These are phyloP conservation scores for Neurospora africana DNA, from an alignment of 495 filamentous ascomycete genomes.

Conservation along the genomic window DNA sequence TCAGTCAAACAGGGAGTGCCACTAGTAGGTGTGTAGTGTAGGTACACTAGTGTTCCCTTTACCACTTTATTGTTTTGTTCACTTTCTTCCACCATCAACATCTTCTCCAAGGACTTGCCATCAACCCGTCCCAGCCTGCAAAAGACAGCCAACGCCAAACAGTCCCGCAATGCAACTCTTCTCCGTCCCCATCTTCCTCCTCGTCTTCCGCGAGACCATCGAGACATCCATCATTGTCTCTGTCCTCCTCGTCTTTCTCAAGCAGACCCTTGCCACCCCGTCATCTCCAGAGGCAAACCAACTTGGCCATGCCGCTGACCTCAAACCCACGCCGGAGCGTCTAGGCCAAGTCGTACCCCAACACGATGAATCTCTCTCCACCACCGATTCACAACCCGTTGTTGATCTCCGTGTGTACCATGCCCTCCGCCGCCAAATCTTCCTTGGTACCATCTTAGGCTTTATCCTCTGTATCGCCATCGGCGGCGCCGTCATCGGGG, in stretches of 20 bases:
- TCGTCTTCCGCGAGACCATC: constrained; percentile 74
- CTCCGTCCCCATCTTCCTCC: constrained; percentile 68
- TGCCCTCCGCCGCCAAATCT: neutral
- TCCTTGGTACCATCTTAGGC: constrained; percentile 48
- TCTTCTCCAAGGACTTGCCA: neutral
- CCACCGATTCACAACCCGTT: neutral
- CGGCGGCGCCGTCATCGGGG: constrained; percentile 64
- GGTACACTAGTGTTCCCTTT: neutral
- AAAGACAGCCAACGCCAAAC: neutral
- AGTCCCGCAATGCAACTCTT: constrained; percentile 48
- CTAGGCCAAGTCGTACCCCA: neutral
- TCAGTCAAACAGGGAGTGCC: neutral
- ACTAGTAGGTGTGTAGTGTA: no score
- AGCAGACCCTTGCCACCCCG: constrained; percentile 57
- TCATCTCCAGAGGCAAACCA: constrained; percentile 32
- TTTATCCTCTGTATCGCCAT: constrained; percentile 57
- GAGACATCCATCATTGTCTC: constrained; percentile 77
- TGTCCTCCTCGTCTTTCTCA: constrained; percentile 70
- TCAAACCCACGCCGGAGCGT: neutral
- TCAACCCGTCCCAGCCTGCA: neutral
- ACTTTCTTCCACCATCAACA: neutral
- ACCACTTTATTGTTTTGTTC: neutral
- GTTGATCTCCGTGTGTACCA: neutral
- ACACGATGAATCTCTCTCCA: neutral
- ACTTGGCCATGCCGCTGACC: neutral